Base-by-base conservation (phyloP, 2,329 filamentous ascomycete genomes). In the Xylariales sp. region DNA sequence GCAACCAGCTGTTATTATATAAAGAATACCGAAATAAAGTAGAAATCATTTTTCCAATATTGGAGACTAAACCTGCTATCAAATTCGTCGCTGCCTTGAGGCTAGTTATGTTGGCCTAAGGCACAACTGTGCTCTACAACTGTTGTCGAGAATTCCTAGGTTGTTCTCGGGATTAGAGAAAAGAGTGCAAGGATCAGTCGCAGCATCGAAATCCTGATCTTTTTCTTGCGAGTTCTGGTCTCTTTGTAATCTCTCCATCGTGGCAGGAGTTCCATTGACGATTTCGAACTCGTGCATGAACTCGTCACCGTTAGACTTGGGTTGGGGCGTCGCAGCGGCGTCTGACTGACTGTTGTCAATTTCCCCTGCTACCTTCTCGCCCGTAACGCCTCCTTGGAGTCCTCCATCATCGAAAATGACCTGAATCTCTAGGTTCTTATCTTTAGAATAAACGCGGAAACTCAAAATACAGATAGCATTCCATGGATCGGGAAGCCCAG, bases 321-420 rank as follows among this genome's bases (percentile, higher is more conserved):
- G n/a, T n/a, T n/a, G n/a, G n/a, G n/a, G n/a, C n/a, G n/a, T n/a
- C n/a, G n/a, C 74, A 3, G 67, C 70, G 0, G 73, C 74, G 38
- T 78, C 78, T 41, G 66, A 64, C 53, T 77, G 73, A 5, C 71
- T 74, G 37, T 78, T 72, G 47, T 78, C 74, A 13, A 78, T 63
- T 37, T 78, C 74, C 4, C 65, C 66, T 6, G 68, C 66, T 8
- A 74, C 74, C 55, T 76, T 74, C 47, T 70, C 67, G 29, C 74
- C 74, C 72, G 78, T 78, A 40, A 74, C 74, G 25, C 65, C 69
- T 51, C 77, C 72, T 18, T 67, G 57, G 4, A 77, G 61, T 47
- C 69, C 63, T 17, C 71, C 73, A 25, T 72, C 73, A 50, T 78
- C 74, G 57, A 78, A 67, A 15, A 78, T 71, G 12, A 76, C 69